phyloP scores from a whole-genome alignment of 2,329 filamentous ascomycete genomes.

The Claviceps fusiformis region DNA sequence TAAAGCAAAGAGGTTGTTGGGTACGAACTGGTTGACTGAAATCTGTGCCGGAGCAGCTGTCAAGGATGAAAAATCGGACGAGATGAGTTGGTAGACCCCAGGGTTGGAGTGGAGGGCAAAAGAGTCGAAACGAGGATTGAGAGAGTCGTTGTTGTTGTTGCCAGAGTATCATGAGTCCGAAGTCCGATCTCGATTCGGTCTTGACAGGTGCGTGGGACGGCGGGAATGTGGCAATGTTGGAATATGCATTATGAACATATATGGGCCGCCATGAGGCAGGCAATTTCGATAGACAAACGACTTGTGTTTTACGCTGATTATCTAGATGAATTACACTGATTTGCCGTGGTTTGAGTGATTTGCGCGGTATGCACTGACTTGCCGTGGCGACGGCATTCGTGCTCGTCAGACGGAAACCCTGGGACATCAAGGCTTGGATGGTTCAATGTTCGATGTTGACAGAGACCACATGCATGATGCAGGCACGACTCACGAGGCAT shows the following conservation, averaged over 20 bases:
- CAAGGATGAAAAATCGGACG: not conserved
- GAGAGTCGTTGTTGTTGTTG: not conserved
- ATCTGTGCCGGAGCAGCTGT: not conserved
- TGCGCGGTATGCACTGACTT: not conserved
- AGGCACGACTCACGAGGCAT: not conserved
- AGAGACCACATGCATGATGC: no score
- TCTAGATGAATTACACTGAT: not conserved
- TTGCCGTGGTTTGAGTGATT: not conserved
- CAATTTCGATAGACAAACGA: constrained; percentile 2
- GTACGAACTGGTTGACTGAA: not conserved
- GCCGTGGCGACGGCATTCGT: not conserved
- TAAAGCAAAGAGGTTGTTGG: not conserved
- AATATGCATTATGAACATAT: constrained; percentile 1
- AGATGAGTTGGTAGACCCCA: not conserved
- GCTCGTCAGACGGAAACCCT: not conserved
- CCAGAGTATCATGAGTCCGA: not conserved
- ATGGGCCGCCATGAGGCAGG: not conserved
- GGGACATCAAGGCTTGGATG: not conserved
- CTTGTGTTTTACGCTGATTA: not conserved
- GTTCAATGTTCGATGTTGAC: not conserved
- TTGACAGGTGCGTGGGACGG: not conserved
- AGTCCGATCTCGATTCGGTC: not conserved
- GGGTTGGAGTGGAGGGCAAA: not conserved
- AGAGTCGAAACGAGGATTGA: not conserved
- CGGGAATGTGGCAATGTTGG: not conserved